These are phyloP conservation scores for Alternaria arbusti DNA, from an alignment of 2,329 filamentous ascomycete species.

Conservation along the genomic window DNA sequence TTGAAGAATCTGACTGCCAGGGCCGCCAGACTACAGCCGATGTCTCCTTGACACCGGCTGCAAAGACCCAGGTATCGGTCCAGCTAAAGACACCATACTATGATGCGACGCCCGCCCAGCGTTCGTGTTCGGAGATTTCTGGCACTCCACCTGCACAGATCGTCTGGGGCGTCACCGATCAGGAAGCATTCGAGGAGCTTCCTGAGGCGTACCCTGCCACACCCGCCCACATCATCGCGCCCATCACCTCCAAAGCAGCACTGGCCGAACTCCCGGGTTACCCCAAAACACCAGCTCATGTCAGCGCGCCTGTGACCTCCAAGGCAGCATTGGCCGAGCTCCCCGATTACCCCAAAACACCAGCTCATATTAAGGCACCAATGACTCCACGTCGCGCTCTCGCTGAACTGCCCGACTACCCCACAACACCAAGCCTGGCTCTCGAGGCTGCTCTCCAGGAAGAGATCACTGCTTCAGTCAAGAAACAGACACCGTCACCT, in stretches of 20 bases:
- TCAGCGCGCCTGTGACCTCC: slow-evolving; percentile 10
- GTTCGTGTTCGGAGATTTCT: background rate
- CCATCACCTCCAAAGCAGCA: slow-evolving; percentile 5
- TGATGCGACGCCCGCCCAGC: background rate
- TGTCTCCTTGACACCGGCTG: slow-evolving; percentile 2
- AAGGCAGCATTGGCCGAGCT: slow-evolving; percentile 23
- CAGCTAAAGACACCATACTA: slow-evolving; percentile 1
- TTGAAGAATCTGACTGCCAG: background rate
- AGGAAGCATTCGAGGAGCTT: slow-evolving; percentile 22
- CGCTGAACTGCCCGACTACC: slow-evolving; percentile 31
- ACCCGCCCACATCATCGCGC: slow-evolving; percentile 13
- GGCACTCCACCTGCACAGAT: slow-evolving; percentile 14
- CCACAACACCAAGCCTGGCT: slow-evolving; percentile 29
- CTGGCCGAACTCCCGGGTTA: slow-evolving; percentile 27
- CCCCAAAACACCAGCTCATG: slow-evolving; percentile 25
- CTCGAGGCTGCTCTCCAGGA: slow-evolving; percentile 36
- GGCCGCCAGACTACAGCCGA: background rate
- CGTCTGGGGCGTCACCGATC: slow-evolving; percentile 18
- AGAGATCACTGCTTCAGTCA: slow-evolving; percentile 33
- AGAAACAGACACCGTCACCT: slow-evolving; percentile 36
- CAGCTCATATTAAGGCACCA: slow-evolving; percentile 25
- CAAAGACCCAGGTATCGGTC: background rate
- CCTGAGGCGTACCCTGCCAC: slow-evolving; percentile 16
- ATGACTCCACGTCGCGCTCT: slow-evolving; percentile 27
- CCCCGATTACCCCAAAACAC: slow-evolving; percentile 32